phyloP scores from a whole-genome alignment of 2,329 filamentous ascomycete genomes.

The Colletotrichum salicis region DNA sequence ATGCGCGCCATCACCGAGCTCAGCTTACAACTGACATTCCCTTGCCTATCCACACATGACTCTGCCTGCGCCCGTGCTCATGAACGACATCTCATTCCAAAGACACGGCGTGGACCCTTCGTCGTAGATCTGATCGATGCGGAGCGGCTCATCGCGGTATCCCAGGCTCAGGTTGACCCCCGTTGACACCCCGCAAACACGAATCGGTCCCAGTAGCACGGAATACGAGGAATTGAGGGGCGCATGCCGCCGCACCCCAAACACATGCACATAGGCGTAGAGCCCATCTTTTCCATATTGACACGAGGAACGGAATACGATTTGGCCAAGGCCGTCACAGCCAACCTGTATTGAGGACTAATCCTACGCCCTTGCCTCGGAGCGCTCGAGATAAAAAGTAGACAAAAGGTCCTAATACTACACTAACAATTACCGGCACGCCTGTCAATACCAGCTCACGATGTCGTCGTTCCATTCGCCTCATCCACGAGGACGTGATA shows the following conservation, averaged over 20 bases:
- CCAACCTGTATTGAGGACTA: conserved; percentile 34
- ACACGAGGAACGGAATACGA: neutral
- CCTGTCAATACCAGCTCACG: conserved; percentile 13
- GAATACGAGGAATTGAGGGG: conserved; percentile 25
- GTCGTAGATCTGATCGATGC: conserved; percentile 11
- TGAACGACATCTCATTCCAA: conserved; percentile 1
- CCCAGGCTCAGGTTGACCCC: conserved; percentile 16
- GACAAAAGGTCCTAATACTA: conserved; percentile 35
- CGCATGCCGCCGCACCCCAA: neutral
- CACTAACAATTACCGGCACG: conserved; percentile 36
- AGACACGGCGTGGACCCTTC: conserved; percentile 1
- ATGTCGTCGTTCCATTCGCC: conserved; percentile 6
- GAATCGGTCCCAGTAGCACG: conserved; percentile 23
- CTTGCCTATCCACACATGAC: neutral
- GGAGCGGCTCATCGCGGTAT: neutral
- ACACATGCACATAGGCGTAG: neutral
- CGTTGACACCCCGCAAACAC: conserved; percentile 27
- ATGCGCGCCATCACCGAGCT: neutral
- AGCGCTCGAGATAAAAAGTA: conserved; percentile 31
- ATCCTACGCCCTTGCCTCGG: conserved; percentile 26
- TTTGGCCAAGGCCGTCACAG: conserved; percentile 14
- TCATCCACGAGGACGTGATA: conserved; percentile 4
- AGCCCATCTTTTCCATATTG: neutral
- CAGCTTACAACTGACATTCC: neutral
- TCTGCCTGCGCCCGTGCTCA: neutral